phyloP scores from a whole-genome alignment of 805 yeast species.

The Candida pini region DNA sequence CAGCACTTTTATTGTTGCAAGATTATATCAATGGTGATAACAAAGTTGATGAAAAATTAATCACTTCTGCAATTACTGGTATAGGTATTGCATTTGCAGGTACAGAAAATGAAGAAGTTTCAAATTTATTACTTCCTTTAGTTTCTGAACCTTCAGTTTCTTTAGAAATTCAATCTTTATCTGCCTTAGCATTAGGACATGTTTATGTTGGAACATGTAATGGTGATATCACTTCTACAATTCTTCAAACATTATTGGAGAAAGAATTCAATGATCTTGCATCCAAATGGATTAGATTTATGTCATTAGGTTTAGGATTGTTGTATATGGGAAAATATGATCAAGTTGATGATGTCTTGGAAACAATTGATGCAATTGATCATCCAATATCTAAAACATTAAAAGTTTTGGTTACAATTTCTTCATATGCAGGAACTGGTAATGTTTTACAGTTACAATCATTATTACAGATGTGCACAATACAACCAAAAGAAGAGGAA shows the following conservation, averaged over 20 bases:
- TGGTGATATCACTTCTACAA: constrained; percentile 90
- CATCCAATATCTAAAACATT: constrained; percentile 89
- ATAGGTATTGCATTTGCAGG: constrained; percentile 95
- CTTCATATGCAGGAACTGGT: constrained; percentile 97
- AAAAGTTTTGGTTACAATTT: constrained; percentile 82
- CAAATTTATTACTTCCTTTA: constrained; percentile 71
- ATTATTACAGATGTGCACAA: constrained; percentile 80
- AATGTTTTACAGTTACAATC: constrained; percentile 93
- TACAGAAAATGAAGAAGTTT: constrained; percentile 77
- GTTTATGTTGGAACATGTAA: constrained; percentile 93
- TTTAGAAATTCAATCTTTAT: constrained; percentile 75
- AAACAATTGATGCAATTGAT: constrained; percentile 89
- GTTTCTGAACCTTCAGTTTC: constrained; percentile 71
- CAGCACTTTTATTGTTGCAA: constrained; percentile 79
- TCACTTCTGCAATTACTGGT: constrained; percentile 83
- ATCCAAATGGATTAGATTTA: constrained; percentile 81
- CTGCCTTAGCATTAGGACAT: constrained; percentile 90
- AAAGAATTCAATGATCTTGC: constrained; percentile 72
- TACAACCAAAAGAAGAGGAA: constrained; percentile 52
- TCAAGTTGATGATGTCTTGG: constrained; percentile 89
- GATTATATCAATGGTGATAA: constrained; percentile 47
- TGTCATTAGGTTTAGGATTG: constrained; percentile 88
- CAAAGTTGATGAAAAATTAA: constrained; percentile 57
- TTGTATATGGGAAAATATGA: constrained; percentile 92
- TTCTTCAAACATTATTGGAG: constrained; percentile 84